These are phyloP conservation scores for Colletotrichum sp. DNA, from an alignment of 2,329 filamentous ascomycete genomes.

Conservation along the genomic window DNA sequence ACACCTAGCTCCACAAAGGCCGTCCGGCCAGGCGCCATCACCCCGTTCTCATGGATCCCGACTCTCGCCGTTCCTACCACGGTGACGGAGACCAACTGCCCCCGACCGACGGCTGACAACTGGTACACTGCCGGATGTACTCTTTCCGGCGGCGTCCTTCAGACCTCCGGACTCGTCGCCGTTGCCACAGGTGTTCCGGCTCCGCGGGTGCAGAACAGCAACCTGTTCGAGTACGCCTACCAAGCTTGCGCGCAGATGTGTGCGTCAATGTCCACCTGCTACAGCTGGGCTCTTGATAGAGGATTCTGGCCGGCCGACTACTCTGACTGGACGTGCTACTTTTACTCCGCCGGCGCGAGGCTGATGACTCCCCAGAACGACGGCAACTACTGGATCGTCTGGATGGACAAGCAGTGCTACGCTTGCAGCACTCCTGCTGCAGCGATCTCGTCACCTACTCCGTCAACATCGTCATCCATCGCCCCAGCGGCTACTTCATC, in stretches of 20 bases:
- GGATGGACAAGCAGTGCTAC: conserved; percentile 5
- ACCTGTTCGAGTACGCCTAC: background rate
- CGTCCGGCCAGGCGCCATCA: background rate
- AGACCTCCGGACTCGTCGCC: background rate
- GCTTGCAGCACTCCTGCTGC: background rate
- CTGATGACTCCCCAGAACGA: background rate
- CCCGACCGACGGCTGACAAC: background rate
- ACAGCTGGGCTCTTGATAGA: conserved; percentile 4
- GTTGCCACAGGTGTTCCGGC: background rate
- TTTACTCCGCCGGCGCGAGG: conserved; percentile 2
- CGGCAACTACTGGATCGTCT: background rate
- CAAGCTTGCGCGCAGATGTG: conserved; percentile 11
- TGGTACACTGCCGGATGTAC: conserved; percentile 11
- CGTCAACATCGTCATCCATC: background rate
- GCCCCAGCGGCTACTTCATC: background rate
- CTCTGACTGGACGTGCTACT: conserved; percentile 9
- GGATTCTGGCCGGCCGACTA: background rate
- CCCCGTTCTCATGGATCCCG: background rate
- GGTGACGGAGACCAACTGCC: background rate
- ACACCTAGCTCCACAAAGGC: background rate
- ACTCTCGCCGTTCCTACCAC: background rate
- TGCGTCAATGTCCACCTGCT: background rate
- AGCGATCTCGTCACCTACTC: background rate
- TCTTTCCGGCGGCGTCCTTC: background rate
- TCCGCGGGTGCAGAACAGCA: background rate